Base-by-base conservation (phyloP, 2,329 filamentous ascomycete species). In the Epichloe gansuensis region DNA sequence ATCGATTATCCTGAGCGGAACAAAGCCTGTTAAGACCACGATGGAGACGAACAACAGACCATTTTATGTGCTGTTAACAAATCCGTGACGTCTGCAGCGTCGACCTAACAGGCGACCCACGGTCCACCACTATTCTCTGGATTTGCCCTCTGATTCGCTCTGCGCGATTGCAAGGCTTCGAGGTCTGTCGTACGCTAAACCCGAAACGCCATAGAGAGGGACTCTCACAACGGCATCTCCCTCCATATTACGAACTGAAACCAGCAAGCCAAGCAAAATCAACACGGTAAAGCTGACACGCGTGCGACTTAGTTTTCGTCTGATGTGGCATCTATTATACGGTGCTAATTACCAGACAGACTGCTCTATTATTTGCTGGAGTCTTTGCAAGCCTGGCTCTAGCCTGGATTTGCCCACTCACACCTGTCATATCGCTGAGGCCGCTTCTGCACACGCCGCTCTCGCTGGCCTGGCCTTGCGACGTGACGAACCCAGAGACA, bases 321-420 rank as follows among this genome's bases (percentile, higher is more conserved):
- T 49, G 38, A 28, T 42, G 37, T 49, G 47, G 47, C 38, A 49
- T 42, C 48, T 43, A 39, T 25, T 21, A 11, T 35, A 38, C 34
- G n/a, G 38, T 50, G 39, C 48, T 44, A 31, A 31, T 31, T 31
- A 44, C 48, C 28, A 47, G 28, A 15, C 39, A 4, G 15, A 7
- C 46, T 51, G 39, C 17, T 11, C 35, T 48, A 28, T 39, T 35
- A 17, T 34, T 41, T 49, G 34, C 39, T 34, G 25, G n/a, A 41
- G 25, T 51, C 48, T 44, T 45, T 31, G 28, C 43, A 47, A 54
- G 38, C 48, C 48, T 47, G 52, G 52, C 44, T 48, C 48, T 43
- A 41, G 52, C 44, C 39, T 3, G 38, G 46, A 25, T 44, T 51
- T 54, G 52, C 48, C 52, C 52, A 54, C 52, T 37, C 52, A 48